Base-by-base conservation (phyloP, 176 grass and related monocot species). In the Zea mays region DNA sequence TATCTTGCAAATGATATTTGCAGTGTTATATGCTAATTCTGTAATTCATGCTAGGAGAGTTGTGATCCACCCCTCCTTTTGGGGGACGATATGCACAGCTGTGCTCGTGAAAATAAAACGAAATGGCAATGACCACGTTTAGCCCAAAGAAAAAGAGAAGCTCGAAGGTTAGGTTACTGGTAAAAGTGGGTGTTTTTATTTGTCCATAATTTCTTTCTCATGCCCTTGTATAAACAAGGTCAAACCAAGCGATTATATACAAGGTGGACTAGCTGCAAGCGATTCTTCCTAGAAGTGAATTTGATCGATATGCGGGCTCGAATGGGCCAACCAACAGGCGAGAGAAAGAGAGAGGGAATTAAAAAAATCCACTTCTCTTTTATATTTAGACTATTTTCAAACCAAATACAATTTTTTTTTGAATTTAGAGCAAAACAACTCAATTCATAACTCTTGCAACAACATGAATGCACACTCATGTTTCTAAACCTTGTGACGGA, bases 1-100 rank as follows among this genome's bases (percentile, higher is more conserved):
- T 71, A 76, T 37, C 49, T 39, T 76, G 56, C 81, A 81, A 71
- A 81, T 80, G 76, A 41, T 56, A 42, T 75, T 71, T 52, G 1
- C 33, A 42, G 27, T 59, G 33, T 7, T 65, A 33, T 47, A 34
- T 41, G 20, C 34, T 63, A 12, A 9, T 52, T 71, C 34, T 76
- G 63, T 63, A 34, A 50, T 62, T 63, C 13, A 15, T 35, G 46
- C 5, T 14, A 63, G 13, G 8, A 16, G 68, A 17, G 9, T 15
- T 66, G 7, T 65, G 45, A 52, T 52, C 50, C 15, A 51, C 15
- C 51, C 51, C 52, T 42, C 9, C 4, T 58, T 15, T 33, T 13
- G 51, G n/a, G 51, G 51, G 51, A 54, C 51, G 51, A 45, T n/a
- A 27, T 48, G 42, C 3, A 36, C 13, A 76, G 7, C 33, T 13